phyloP scores from a whole-genome alignment of 179 eudicot species.

The Silene coronaria region DNA sequence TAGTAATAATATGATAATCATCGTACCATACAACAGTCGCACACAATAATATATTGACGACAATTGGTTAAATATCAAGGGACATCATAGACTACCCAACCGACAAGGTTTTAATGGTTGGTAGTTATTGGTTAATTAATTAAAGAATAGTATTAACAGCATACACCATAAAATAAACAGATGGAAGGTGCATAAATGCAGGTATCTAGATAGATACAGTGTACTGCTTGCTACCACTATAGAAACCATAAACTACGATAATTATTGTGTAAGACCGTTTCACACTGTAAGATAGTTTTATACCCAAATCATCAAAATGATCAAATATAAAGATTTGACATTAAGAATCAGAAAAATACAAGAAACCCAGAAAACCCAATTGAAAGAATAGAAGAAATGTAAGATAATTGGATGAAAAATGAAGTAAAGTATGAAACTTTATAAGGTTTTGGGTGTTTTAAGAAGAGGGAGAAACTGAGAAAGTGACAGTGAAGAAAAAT shows the following conservation, averaged over 20 bases:
- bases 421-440: not conserved
- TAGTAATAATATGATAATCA: too few species aligned
- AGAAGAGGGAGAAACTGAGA: not conserved
- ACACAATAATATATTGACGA: not conserved
- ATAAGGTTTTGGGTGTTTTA: not conserved
- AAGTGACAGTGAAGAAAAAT: slow-evolving; percentile 7
- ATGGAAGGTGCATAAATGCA: slow-evolving; percentile 26
- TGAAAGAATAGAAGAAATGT: not conserved
- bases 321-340: slow-evolving; percentile 1
- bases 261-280: not conserved
- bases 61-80: not conserved
- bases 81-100: slow-evolving; percentile 18
- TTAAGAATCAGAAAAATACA: not conserved
- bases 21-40: too few species aligned
- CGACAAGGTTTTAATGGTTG: slow-evolving; percentile 29
- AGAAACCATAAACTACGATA: not conserved
- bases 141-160: slow-evolving; percentile 15
- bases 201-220: slow-evolving; percentile 27
- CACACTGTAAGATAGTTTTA: too few species aligned
- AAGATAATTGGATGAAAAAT: not conserved
- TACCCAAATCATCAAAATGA: not conserved
- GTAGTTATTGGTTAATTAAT: slow-evolving; percentile 18
- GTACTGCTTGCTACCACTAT: slow-evolving; percentile 18
- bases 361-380: slow-evolving; percentile 16
- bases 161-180: slow-evolving; percentile 19